Evolutionary conservation across 768 basidiomycete genomes (phyloP).

Genomic region (Tubosaeta brunneosetosa): DNA sequence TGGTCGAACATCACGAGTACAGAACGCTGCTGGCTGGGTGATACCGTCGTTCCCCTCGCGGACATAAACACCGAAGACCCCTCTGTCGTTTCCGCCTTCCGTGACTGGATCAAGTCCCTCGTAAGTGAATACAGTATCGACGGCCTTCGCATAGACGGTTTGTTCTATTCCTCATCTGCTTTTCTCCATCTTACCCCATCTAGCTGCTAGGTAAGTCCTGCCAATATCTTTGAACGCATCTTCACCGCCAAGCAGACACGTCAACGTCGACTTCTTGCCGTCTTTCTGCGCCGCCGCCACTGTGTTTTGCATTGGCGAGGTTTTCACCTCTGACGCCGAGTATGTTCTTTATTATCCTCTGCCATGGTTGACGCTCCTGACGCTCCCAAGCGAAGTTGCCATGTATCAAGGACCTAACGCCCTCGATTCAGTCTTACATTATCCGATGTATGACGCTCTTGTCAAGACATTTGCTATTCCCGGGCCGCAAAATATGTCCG

Average conservation of each 20-base stretch:
- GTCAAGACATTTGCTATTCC: constrained; percentile 67
- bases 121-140: not conserved
- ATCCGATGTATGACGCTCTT: constrained; percentile 62
- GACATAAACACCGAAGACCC: constrained; percentile 76
- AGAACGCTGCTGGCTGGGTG: constrained; percentile 82
- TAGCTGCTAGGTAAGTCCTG: not conserved
- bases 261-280: not conserved
- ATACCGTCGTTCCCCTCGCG: constrained; percentile 64
- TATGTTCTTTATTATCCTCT: not conserved
- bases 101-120: not conserved
- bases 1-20: constrained; percentile 67
- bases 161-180: not conserved
- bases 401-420: constrained; percentile 57
- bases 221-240: not conserved
- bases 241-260: not conserved
- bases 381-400: constrained; percentile 43
- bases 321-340: constrained; percentile 43
- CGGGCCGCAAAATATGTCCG: constrained; percentile 59
- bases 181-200: not conserved
- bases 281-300: constrained; percentile 61
- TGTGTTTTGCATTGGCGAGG: constrained; percentile 85
- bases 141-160: not conserved
- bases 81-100: constrained; percentile 45
- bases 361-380: constrained; percentile 13
- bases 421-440: constrained; percentile 69